Conservation (phyloP, 2,329 filamentous ascomycete genomes). For the Exophiala sp. region DNA sequence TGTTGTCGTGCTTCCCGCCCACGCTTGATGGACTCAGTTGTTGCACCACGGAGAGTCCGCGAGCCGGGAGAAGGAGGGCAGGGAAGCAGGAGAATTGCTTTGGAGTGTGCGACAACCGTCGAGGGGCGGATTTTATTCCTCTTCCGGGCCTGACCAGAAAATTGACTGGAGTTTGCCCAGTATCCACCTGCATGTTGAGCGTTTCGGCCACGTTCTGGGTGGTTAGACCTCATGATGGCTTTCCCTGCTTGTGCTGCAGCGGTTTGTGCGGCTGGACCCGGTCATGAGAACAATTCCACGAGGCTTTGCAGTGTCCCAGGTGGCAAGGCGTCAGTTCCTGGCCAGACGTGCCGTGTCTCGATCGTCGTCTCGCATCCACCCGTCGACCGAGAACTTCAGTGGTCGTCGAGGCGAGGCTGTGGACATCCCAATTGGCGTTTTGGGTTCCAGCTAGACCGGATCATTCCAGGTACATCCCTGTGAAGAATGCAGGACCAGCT, state of each 20-base stretch:
- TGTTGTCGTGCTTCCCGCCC: background rate
- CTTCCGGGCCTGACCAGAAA: too few relatives aligned
- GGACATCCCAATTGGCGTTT: background rate
- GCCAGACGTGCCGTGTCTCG: background rate
- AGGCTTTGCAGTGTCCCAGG: background rate
- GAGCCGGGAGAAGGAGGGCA: too few relatives aligned
- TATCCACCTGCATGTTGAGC: background rate
- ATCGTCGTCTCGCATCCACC: background rate
- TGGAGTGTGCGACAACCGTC: too few relatives aligned
- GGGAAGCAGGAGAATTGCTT: too few relatives aligned
- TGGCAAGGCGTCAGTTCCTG: background rate
- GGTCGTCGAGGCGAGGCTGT: background rate
- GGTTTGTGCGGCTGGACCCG: background rate
- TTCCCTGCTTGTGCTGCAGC: background rate
- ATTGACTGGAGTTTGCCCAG: too few relatives aligned
- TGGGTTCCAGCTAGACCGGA: background rate
- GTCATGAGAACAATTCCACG: background rate
- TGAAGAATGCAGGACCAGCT: background rate
- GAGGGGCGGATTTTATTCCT: too few relatives aligned
- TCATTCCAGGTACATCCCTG: slow-evolving; percentile 1
- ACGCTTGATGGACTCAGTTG: background rate
- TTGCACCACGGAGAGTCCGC: too few relatives aligned
- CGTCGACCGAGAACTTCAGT: background rate
- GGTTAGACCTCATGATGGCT: background rate
- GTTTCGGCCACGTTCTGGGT: background rate